These are phyloP conservation scores for Phialemoniopsis sp. DNA, from an alignment of 2,329 filamentous ascomycete species.

Conservation along the genomic window DNA sequence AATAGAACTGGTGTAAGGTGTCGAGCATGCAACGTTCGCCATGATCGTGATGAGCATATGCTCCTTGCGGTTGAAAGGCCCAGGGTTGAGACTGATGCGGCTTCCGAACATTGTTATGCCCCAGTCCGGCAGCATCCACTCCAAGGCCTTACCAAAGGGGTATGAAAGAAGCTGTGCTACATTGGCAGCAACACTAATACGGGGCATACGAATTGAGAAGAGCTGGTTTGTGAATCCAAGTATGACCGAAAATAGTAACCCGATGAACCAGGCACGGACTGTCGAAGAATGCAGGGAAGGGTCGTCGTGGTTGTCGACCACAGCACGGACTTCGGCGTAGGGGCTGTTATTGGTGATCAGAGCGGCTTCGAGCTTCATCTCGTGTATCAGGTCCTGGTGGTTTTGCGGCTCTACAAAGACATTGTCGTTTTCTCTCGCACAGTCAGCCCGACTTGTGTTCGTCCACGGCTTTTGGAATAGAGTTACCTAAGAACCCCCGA, in stretches of 20 bases:
- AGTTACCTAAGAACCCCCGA: constrained; percentile 30
- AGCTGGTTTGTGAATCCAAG: constrained; percentile 52
- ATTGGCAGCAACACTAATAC: constrained; percentile 49
- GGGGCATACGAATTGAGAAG: constrained; percentile 52
- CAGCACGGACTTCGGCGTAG: constrained; percentile 52
- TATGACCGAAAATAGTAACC: constrained; percentile 43
- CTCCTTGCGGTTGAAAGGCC: constrained; percentile 56
- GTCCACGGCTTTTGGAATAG: constrained; percentile 14
- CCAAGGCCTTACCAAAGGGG: constrained; percentile 47
- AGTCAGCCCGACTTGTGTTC: constrained; percentile 13
- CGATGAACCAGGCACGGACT: constrained; percentile 49
- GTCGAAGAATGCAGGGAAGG: constrained; percentile 45
- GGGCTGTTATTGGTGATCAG: constrained; percentile 52
- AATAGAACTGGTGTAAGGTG: constrained; percentile 45
- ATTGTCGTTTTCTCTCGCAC: constrained; percentile 30
- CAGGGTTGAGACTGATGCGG: constrained; percentile 48
- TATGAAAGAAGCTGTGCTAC: constrained; percentile 55
- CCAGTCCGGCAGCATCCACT: constrained; percentile 44
- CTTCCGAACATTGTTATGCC: constrained; percentile 43
- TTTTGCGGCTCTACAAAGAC: constrained; percentile 39
- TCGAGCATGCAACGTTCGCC: constrained; percentile 51
- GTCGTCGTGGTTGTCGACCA: constrained; percentile 53
- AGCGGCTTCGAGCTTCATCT: constrained; percentile 52
- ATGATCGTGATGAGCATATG: constrained; percentile 56
- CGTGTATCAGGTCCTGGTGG: constrained; percentile 41